phyloP scores from a whole-genome alignment of 768 basidiomycete genomes.

The Fomitopsis serialis region DNA sequence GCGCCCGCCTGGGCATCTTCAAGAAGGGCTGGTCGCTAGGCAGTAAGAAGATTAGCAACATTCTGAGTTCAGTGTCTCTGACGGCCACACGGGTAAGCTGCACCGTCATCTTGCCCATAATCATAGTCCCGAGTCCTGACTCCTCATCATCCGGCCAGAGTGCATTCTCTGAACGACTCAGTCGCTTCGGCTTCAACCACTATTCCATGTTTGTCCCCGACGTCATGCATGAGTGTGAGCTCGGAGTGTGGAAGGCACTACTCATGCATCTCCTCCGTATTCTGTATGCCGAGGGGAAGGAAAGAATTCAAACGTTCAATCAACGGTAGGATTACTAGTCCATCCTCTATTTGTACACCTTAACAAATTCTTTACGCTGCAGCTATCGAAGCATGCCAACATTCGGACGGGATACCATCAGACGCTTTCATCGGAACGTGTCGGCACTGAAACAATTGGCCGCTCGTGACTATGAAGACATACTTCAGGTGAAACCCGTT shows the following conservation, averaged over 20 bases:
- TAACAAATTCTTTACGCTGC: not conserved
- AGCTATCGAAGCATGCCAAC: conserved; percentile 17
- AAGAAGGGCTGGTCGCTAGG: conserved; percentile 7
- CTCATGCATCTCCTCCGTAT: conserved; percentile 23
- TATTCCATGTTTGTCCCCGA: conserved; percentile 24
- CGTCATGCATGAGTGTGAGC: conserved; percentile 20
- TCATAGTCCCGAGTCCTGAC: not conserved
- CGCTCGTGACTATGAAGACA: conserved; percentile 23
- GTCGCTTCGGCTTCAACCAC: conserved; percentile 9
- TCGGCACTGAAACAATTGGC: conserved; percentile 24
- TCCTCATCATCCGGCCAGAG: conserved; percentile 24
- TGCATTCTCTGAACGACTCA: conserved; percentile 24
- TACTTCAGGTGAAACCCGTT: conserved; percentile 15
- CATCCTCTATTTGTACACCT: too few relatives aligned
- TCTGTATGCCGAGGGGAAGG: conserved; percentile 5
- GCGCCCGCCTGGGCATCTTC: conserved; percentile 15
- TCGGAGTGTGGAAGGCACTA: conserved; percentile 28
- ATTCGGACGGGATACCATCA: conserved; percentile 20
- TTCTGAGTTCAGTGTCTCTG: conserved; percentile 13
- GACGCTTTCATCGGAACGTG: conserved; percentile 15
- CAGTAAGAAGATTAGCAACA: conserved; percentile 5
- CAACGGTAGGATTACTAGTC: conserved; percentile 3
- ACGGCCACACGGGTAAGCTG: conserved; percentile 14
- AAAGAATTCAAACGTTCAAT: conserved; percentile 9
- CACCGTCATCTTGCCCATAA: not conserved